Evolutionary conservation across 164 flowering plant genomes (phyloP).

Genomic region (Chimonanthus salicifolius): DNA sequence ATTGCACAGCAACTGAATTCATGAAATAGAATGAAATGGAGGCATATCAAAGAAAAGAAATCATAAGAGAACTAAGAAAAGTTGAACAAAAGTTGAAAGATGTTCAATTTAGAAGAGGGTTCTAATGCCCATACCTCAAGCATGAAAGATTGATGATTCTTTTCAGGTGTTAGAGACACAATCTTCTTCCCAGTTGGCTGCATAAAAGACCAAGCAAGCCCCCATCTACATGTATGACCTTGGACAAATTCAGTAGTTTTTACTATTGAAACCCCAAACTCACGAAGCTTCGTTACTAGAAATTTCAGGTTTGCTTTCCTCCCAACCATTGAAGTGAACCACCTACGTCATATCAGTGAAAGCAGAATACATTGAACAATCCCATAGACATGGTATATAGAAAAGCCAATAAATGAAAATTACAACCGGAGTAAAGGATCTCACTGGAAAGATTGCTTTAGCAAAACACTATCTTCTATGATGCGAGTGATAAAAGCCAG

Average conservation of each 20-base stretch:
- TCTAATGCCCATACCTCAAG: slow-evolving; percentile 56
- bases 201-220: slow-evolving; percentile 93
- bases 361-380: not conserved
- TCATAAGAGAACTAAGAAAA: not conserved
- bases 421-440: not conserved
- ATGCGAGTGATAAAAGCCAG: slow-evolving; percentile 71
- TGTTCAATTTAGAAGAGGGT: not conserved
- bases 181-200: slow-evolving; percentile 48
- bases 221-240: slow-evolving; percentile 92
- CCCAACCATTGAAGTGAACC: slow-evolving; percentile 96
- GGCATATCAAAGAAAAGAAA: not conserved
- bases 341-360: slow-evolving; percentile 35
- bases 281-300: slow-evolving; percentile 61
- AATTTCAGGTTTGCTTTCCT: slow-evolving; percentile 66
- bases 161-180: slow-evolving; percentile 33
- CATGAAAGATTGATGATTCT: slow-evolving; percentile 60
- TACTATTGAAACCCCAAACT: slow-evolving; percentile 67
- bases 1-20: not conserved
- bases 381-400: not conserved
- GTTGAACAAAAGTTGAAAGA: not conserved
- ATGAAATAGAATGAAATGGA: not conserved
- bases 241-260: slow-evolving; percentile 96
- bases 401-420: not conserved
- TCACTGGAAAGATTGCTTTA: slow-evolving; percentile 74
- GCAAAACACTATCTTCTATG: slow-evolving; percentile 67